These are phyloP conservation scores for Davidsoniella virescens DNA, from an alignment of 2,329 filamentous ascomycete genomes.

Conservation along the genomic window DNA sequence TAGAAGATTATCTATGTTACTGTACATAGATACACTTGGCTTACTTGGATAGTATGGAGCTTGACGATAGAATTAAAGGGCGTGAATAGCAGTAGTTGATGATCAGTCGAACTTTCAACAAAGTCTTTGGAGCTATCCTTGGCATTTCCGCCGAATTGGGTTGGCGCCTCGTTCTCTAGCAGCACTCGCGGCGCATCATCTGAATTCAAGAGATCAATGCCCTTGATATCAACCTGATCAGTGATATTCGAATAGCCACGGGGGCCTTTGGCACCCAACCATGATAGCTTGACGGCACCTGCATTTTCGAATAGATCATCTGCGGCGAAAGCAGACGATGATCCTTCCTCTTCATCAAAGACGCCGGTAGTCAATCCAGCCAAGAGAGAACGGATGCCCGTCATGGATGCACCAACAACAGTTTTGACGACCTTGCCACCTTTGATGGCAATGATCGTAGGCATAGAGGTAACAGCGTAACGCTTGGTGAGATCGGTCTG, in stretches of 20 bases:
- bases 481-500: slow-evolving; percentile 57
- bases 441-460: slow-evolving; percentile 54
- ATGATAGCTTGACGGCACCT: slow-evolving; percentile 22
- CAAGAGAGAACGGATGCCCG: no score
- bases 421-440: no score
- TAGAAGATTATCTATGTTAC: slow-evolving; percentile 12
- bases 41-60: slow-evolving; percentile 62
- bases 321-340: no score
- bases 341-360: no score
- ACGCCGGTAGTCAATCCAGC: no score
- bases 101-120: slow-evolving; percentile 92
- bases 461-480: slow-evolving; percentile 62
- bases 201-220: slow-evolving; percentile 75
- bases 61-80: slow-evolving; percentile 82
- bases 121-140: slow-evolving; percentile 45
- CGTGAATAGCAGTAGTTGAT: slow-evolving; percentile 85
- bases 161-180: slow-evolving; percentile 28
- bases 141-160: slow-evolving; percentile 27
- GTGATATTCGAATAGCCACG: slow-evolving; percentile 75
- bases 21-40: slow-evolving; percentile 13
- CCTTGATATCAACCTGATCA: slow-evolving; percentile 60
- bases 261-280: slow-evolving; percentile 61
- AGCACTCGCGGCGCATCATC: slow-evolving; percentile 59
- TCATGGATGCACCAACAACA: no score
- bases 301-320: neutral